Conservation (phyloP, 2,329 filamentous ascomycete genomes). For the Penicillium sclerotigenum region DNA sequence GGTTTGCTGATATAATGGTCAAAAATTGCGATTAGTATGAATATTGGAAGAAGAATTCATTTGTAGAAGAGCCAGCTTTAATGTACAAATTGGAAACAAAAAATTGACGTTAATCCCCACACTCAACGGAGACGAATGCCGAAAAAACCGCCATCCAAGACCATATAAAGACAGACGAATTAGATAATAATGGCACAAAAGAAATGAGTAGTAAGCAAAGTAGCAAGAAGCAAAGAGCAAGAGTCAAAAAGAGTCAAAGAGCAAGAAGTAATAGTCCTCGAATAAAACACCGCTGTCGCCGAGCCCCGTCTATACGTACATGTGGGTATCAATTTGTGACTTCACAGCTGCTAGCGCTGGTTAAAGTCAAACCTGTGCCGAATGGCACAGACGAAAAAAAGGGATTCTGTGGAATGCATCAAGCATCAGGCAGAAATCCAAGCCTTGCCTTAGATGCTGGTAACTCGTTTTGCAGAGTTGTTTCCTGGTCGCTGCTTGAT, state of each 20-base stretch:
- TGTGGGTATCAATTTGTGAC: slow-evolving; percentile 34
- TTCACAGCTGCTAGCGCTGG: slow-evolving; percentile 16
- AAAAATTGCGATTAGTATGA: not conserved
- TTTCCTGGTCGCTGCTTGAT: slow-evolving; percentile 59
- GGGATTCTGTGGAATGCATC: slow-evolving; percentile 1
- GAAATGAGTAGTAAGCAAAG: slow-evolving; percentile 4
- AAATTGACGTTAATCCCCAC: not conserved
- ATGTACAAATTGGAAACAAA: slow-evolving; percentile 1
- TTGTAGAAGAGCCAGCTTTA: slow-evolving; percentile 1
- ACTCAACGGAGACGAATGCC: not conserved
- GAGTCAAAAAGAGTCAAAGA: slow-evolving; percentile 2
- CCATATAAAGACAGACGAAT: slow-evolving; percentile 1
- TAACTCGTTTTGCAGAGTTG: slow-evolving; percentile 42
- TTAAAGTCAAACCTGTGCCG: slow-evolving; percentile 8
- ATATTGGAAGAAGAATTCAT: not conserved
- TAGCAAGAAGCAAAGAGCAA: not conserved
- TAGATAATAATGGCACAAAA: slow-evolving; percentile 10
- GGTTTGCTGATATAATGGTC: not conserved
- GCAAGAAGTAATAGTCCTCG: slow-evolving; percentile 2
- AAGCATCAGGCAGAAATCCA: not conserved
- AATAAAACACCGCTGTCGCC: slow-evolving; percentile 33
- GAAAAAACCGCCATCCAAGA: not conserved
- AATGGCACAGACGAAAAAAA: not conserved
- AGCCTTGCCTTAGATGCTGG: slow-evolving; percentile 39
- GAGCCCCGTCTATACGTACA: slow-evolving; percentile 29